Base-by-base conservation (phyloP, 305 asterid species). In the Plantago lanceolata region DNA sequence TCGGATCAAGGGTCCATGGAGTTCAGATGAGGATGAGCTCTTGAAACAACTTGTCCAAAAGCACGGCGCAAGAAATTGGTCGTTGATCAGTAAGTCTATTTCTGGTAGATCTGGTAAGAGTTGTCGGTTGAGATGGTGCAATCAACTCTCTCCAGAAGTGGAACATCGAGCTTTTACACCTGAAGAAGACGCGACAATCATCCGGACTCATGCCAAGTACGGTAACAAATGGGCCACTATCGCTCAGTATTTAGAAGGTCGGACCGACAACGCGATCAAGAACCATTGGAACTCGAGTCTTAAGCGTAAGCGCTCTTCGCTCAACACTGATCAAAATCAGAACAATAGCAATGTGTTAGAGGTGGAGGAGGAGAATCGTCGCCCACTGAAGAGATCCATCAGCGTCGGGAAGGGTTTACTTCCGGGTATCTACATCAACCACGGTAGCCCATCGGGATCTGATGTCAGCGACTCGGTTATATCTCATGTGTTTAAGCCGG, bases 181-280 rank as follows among this genome's bases (percentile, higher is more conserved):
- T 0, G 92, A 89, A 13, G 98, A 93, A 57, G 98, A 93, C 52
- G 89, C 83, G 11, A 81, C 84, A 19, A 93, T 93, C 26, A 70
- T 89, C 19, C 78, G 85, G 64, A 97, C 97, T 15, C 98, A 89
- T 49, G 95, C 95, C 14, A 75, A 73, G 33, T 81, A 82, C 65
- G 98, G 98, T 0, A 92, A 89, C 76, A 89, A 85, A 71, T 92
- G 98, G 98, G 98, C 98, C 61, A 84, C 95, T 65, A 92, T 89
- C 53, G 96, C 98, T 67, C 83, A 96, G 0, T 74, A 89, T 0
- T 80, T 92, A 3, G 75, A 92, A 20, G 98, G 98, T 16, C 84
- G 98, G 21, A 92, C 97, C 28, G 98, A 92, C 71, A 92, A 92
- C 88, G 96, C 98, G 11, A 83, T 92, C 37, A 92, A 89, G 59